Evolutionary conservation across 2,329 filamentous ascomycete genomes (phyloP), one percentile per base, ranked within the genome.

Genomic region (Cladosporium halotolerans): DNA sequence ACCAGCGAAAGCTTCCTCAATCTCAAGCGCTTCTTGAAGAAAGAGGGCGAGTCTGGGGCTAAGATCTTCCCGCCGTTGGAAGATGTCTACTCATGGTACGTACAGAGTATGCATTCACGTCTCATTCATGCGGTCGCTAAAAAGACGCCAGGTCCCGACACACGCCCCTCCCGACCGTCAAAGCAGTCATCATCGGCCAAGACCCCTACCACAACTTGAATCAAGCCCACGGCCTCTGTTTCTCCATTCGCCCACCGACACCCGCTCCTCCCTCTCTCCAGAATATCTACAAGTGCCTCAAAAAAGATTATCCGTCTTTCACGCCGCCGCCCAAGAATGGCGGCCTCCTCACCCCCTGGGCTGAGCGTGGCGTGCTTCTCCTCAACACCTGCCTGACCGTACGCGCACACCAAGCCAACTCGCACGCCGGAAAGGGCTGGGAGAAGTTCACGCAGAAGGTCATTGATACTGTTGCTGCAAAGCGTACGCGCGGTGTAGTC

Each of bases 201-300:
- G 93, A 99, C 69, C 93, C 93, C 2, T 99, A 99, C 71, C 93
- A 99, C 76, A 95, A 95, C 69, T 71, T 83, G 69, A 95, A 95
- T 71, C 93, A 99, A 77, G 93, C 93, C 47, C 93, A 97, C 70
- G 93, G 93, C 41, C 84, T 99, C 55, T 92, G 88, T 68, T 99
- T 99, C 78, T 96, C 89, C 45, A 91, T 97, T 52, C 88, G 88
- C 9, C 85, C 92, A 3, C 93, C 93, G 0, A 95, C 89, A 0
- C 82, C 82, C 3, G 89, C 92, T 1, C 93, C 93, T 0, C 91
- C 92, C 0, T 96, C 89, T 1, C 83, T 99, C 13, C 82, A 83
- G 63, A 99, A 99, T 73, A 96, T 99, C 74, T 99, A 95, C 77
- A 90, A 79, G 41, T 86, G 84, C 9, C 81, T 99, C 53, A 84